A percentile compares a stretch with the other conserved stretches of the same genome.
phyloP scores from a whole-genome alignment of 257 asterid genomes.

The Capsicum rhomboideum region DNA sequence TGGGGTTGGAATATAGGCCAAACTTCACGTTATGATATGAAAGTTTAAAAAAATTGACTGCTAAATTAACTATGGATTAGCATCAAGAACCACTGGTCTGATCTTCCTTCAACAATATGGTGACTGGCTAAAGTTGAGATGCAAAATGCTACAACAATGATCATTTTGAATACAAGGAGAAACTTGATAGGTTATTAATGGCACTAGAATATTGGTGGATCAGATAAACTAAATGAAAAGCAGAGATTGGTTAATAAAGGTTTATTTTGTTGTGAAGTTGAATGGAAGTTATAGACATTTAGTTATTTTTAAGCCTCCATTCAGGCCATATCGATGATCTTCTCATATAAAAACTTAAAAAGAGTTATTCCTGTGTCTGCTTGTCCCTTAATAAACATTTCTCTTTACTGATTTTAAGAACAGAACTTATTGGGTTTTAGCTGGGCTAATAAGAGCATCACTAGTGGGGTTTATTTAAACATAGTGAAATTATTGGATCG shows the following conservation, averaged over 20 bases:
- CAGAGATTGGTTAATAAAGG: neutral
- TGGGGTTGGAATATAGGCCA: neutral
- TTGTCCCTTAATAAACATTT: neutral
- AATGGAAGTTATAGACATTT: neutral
- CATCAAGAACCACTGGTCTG: neutral
- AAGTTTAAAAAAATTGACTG: neutral
- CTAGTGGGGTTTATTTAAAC: neutral
- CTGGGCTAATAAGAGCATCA: neutral
- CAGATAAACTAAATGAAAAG: neutral
- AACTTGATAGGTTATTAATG: neutral
- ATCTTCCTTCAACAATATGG: neutral
- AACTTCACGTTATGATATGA: neutral
- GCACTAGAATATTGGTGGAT: neutral
- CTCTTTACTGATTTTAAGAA: neutral
- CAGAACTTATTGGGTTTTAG: neutral
- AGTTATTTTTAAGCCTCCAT: neutral
- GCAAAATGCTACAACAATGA: neutral
- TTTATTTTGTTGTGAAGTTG: neutral
- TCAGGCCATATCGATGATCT: neutral
- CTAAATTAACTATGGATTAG: neutral
- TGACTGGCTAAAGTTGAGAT: neutral
- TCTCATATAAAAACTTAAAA: neutral
- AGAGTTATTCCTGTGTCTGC: neutral
- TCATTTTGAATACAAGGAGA: neutral
- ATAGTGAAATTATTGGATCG: neutral